These are phyloP conservation scores for Ceratocystis albifundus DNA, from an alignment of 2,329 filamentous ascomycete species.

Conservation along the genomic window DNA sequence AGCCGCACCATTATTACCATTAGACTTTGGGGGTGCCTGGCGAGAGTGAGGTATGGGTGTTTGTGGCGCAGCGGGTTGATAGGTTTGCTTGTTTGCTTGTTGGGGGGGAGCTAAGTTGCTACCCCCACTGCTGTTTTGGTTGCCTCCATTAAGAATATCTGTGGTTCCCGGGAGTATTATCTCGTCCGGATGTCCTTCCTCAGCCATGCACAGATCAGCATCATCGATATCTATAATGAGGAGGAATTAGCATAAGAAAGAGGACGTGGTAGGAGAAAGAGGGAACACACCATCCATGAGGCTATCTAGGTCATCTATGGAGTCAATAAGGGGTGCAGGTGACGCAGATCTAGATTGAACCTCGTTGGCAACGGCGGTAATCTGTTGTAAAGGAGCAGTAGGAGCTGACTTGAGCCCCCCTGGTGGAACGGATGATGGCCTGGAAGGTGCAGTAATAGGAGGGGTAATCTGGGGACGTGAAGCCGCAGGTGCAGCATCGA, in stretches of 20 bases:
- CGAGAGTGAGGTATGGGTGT: constrained; percentile 7
- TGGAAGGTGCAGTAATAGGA: not conserved
- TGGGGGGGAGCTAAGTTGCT: constrained; percentile 23
- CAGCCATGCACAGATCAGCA: constrained; percentile 58
- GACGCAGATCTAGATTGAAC: constrained; percentile 15
- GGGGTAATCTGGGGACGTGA: not conserved
- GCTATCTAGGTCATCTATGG: constrained; percentile 24
- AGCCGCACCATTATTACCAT: constrained; percentile 6
- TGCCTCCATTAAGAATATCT: not conserved
- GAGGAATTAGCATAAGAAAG: not conserved
- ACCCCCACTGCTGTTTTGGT: not conserved
- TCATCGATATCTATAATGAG: constrained; percentile 55
- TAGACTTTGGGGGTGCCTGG: not conserved
- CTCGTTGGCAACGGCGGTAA: constrained; percentile 28
- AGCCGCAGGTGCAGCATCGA: not conserved
- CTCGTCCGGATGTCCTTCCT: constrained; percentile 66
- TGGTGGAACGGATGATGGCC: not conserved
- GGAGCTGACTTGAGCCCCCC: constrained; percentile 3
- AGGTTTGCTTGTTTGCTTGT: constrained; percentile 22
- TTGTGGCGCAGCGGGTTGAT: constrained; percentile 12
- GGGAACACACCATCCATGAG: constrained; percentile 27
- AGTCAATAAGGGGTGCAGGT: constrained; percentile 19
- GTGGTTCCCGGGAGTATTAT: constrained; percentile 41
- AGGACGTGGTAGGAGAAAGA: not conserved
- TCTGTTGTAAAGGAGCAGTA: constrained; percentile 27